phyloP scores from a whole-genome alignment of 2,329 filamentous ascomycete species.

The Fusarium miscanthi region DNA sequence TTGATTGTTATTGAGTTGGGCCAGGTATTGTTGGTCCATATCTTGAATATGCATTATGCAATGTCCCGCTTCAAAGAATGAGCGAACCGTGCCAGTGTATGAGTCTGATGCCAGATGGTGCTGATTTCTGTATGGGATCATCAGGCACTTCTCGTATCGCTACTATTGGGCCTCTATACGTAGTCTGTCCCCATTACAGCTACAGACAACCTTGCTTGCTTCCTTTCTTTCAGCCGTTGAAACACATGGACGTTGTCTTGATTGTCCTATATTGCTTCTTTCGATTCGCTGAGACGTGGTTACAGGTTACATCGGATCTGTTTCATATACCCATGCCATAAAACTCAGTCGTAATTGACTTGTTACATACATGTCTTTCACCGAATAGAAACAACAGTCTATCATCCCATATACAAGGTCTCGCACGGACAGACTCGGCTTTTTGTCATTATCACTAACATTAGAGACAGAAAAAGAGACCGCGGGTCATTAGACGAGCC shows the following conservation, averaged over 20 bases:
- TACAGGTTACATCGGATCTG: constrained; percentile 14
- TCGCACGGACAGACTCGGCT: constrained; percentile 40
- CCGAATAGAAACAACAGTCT: constrained; percentile 14
- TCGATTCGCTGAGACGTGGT: constrained; percentile 35
- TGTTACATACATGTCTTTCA: neutral
- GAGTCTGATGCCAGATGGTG: neutral
- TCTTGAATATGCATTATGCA: neutral
- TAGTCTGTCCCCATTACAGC: neutral
- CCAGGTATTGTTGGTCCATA: neutral
- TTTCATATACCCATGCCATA: neutral
- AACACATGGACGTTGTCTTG: constrained; percentile 24
- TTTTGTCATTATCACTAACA: constrained; percentile 14
- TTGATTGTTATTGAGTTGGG: neutral
- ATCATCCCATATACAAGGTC: constrained; percentile 18
- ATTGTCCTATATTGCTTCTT: constrained; percentile 25
- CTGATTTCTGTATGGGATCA: neutral
- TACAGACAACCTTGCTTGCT: constrained; percentile 8
- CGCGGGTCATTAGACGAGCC: constrained; percentile 1
- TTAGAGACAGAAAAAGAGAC: constrained; percentile 1
- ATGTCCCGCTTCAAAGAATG: neutral
- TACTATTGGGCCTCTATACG: neutral
- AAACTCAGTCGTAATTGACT: neutral
- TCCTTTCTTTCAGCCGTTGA: constrained; percentile 29
- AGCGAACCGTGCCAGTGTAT: constrained; percentile 20
- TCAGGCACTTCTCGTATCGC: neutral